Conservation (phyloP, 139 green algal species). For the Coccomyxa sp. region DNA sequence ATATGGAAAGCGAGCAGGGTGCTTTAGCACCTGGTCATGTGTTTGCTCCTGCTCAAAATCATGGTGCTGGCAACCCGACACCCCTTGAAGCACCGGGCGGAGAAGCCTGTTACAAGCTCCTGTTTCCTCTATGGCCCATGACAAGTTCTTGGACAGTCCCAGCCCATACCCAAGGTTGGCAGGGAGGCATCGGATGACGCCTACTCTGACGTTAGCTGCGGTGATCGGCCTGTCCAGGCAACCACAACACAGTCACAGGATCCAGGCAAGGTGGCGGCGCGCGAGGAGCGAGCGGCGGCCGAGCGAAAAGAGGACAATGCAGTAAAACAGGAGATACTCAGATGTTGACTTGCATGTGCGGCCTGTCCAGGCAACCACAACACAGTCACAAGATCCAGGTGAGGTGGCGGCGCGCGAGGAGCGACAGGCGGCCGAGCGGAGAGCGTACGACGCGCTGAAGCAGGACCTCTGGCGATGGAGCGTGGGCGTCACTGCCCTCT, state of each 20-base stretch:
- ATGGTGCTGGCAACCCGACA: too few species aligned
- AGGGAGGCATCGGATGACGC: not conserved
- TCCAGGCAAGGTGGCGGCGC: conserved; percentile 21
- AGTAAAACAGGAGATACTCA: conserved; percentile 47
- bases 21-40: too few species aligned
- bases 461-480: conserved; percentile 60
- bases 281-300: conserved; percentile 22
- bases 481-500: conserved; percentile 29
- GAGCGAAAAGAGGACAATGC: conserved; percentile 54
- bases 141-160: not conserved
- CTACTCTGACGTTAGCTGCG: conserved; percentile 8
- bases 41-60: too few species aligned
- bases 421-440: conserved; percentile 19
- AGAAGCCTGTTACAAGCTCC: too few species aligned
- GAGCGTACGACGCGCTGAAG: conserved; percentile 67
- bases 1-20: too few species aligned
- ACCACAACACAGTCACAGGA: conserved; percentile 2
- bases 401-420: conserved; percentile 31
- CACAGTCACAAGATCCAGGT: conserved; percentile 10
- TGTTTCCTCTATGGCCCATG: too few species aligned
- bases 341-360: conserved; percentile 10
- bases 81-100: too few species aligned
- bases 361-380: too few species aligned
- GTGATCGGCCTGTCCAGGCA: too few species aligned
- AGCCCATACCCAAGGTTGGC: not conserved